Percentiles rank a stretch among this genome's conserved stretches.
Conservation (phyloP, 2,329 filamentous ascomycete species). For the Epichloe sibirici region DNA sequence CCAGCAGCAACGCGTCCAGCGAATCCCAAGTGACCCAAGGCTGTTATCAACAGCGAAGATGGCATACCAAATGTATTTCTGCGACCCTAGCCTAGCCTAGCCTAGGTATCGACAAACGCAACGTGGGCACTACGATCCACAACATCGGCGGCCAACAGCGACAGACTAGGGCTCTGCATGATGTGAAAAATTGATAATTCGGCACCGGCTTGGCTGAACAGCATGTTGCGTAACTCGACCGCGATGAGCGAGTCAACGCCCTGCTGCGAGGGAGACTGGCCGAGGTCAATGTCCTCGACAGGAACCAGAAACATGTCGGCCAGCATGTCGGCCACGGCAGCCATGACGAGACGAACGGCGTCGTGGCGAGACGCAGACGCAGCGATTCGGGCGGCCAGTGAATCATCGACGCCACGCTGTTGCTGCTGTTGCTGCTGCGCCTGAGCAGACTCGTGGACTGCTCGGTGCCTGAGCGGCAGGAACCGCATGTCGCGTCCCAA, state of each 20-base stretch:
- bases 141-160: not conserved
- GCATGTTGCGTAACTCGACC: conserved; percentile 12
- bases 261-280: conserved; percentile 7
- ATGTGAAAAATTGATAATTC: conserved; percentile 13
- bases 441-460: not conserved
- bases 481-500: conserved; percentile 7
- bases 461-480: conserved; percentile 2
- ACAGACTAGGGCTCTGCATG: conserved; percentile 5
- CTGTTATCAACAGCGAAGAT: no score
- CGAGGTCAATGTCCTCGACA: conserved; percentile 10
- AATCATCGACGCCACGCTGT: not conserved
- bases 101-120: no score
- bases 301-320: conserved; percentile 13
- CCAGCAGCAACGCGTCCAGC: no score
- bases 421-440: no score
- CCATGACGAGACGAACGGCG: not conserved
- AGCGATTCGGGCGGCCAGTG: not conserved
- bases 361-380: not conserved
- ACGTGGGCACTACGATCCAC: not conserved
- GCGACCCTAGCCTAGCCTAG: no score
- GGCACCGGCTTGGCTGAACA: conserved; percentile 9
- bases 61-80: no score
- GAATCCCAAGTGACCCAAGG: no score
- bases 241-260: conserved; percentile 14
- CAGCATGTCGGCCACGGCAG: not conserved